These are phyloP conservation scores for Phytophthora citrophthora DNA, from an alignment of 352 stramenopile species.

Conservation along the genomic window DNA sequence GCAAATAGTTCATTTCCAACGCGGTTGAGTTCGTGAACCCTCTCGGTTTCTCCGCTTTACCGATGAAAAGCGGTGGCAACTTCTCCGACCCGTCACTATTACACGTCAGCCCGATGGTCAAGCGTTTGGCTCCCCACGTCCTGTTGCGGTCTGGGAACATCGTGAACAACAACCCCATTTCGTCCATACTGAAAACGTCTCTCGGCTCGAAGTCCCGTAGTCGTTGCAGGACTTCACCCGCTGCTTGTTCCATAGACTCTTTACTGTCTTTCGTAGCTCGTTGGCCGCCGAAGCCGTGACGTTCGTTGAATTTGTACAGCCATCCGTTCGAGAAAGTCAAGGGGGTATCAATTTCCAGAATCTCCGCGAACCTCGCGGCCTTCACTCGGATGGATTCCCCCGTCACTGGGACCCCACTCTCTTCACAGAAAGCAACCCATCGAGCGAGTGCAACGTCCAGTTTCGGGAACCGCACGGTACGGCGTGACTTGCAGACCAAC, in stretches of 20 bases:
- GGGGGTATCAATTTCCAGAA: constrained; percentile 28
- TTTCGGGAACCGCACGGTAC: constrained; percentile 31
- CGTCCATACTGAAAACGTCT: constrained; percentile 37
- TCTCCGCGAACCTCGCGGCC: constrained; percentile 23
- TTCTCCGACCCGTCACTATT: constrained; percentile 48
- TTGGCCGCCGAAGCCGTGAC: constrained; percentile 27
- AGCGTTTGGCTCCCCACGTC: constrained; percentile 28
- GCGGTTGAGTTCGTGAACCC: constrained; percentile 25
- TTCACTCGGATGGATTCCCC: constrained; percentile 32
- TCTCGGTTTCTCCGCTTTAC: constrained; percentile 36
- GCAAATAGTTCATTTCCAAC: constrained; percentile 35
- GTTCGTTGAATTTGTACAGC: constrained; percentile 44
- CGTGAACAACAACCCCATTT: constrained; percentile 33
- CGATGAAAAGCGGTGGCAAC: constrained; percentile 39
- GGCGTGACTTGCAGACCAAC: constrained; percentile 30
- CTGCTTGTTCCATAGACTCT: constrained; percentile 2
- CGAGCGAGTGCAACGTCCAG: constrained; percentile 31
- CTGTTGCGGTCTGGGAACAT: constrained; percentile 29
- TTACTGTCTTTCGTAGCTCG: constrained; percentile 16
- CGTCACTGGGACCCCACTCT: constrained; percentile 27
- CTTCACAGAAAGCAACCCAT: constrained; percentile 40
- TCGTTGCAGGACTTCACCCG: constrained; percentile 21
- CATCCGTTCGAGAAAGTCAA: constrained; percentile 39
- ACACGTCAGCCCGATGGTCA: constrained; percentile 33
- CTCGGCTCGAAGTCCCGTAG: constrained; percentile 14